A percentile compares a stretch with the other conserved stretches of the same genome.
phyloP scores from a whole-genome alignment of 2,329 filamentous ascomycete genomes.

The Arthrobotrys pseudoclavata region DNA sequence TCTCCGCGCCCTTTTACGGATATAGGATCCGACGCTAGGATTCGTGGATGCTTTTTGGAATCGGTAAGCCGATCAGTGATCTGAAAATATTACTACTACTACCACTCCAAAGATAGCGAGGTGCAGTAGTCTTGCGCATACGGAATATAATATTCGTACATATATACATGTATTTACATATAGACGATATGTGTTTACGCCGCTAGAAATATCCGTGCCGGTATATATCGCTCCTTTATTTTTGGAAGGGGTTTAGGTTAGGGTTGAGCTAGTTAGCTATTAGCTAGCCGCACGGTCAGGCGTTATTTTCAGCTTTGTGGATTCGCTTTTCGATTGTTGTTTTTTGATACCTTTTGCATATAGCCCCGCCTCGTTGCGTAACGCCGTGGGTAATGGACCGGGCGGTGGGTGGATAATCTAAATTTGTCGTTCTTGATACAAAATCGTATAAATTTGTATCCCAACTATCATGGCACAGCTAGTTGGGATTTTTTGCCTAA shows the following conservation, averaged over 20 bases:
- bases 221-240: conserved; percentile 10
- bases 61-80: conserved; percentile 26
- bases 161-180: not conserved
- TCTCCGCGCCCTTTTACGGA: conserved; percentile 15
- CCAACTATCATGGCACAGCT: conserved; percentile 19
- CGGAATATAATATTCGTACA: conserved; percentile 14
- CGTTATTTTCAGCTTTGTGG: not conserved
- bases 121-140: conserved; percentile 17
- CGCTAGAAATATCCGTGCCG: conserved; percentile 25
- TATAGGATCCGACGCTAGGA: conserved; percentile 14
- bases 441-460: no score
- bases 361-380: conserved; percentile 42
- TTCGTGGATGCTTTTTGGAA: not conserved
- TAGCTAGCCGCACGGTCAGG: not conserved
- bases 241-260: not conserved
- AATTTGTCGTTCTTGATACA: conserved; percentile 1
- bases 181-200: not conserved
- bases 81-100: not conserved
- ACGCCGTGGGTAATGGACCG: conserved; percentile 13
- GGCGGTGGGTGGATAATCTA: conserved; percentile 15
- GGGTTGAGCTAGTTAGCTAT: not conserved
- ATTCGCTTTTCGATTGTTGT: not conserved
- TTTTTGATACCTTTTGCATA: conserved; percentile 16
- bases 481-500: not conserved
- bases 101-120: not conserved